phyloP scores from a whole-genome alignment of 345 rosid genomes.

The Linum trigynum region DNA sequence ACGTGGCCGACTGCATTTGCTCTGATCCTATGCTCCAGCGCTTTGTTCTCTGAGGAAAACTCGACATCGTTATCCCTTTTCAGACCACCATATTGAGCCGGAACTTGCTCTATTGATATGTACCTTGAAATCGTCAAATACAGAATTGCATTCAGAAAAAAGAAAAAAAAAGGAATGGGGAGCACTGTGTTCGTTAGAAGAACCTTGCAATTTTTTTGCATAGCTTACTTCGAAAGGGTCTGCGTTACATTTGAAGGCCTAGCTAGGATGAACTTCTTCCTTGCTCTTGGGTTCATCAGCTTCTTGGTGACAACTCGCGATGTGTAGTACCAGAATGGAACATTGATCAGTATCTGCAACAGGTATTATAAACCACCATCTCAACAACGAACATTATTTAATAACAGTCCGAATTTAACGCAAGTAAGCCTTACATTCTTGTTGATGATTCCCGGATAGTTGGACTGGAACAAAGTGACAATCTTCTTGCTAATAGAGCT shows the following conservation, averaged over 20 bases:
- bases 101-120: constrained; percentile 40
- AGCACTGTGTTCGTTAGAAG: background rate
- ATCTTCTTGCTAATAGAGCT: constrained; percentile 20
- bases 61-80: constrained; percentile 35
- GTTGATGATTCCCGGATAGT: constrained; percentile 45
- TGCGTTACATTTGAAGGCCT: constrained; percentile 38
- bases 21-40: constrained; percentile 22
- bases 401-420: background rate
- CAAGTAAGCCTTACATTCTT: constrained; percentile 24
- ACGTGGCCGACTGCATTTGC: constrained; percentile 22
- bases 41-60: constrained; percentile 30
- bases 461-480: constrained; percentile 21
- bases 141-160: background rate
- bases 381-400: background rate
- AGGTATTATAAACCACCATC: background rate
- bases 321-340: constrained; percentile 50
- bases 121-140: constrained; percentile 21
- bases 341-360: constrained; percentile 44
- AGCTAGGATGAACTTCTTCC: constrained; percentile 30
- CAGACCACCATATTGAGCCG: constrained; percentile 52
- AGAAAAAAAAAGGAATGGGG: background rate
- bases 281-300: constrained; percentile 19
- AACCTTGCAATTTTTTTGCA: background rate
- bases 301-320: constrained; percentile 26
- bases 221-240: constrained; percentile 48